A percentile compares a stretch with the other conserved stretches of the same genome.
These are phyloP conservation scores for Macadamia tetraphylla DNA, from an alignment of 164 flowering plant genomes.

Conservation along the genomic window DNA sequence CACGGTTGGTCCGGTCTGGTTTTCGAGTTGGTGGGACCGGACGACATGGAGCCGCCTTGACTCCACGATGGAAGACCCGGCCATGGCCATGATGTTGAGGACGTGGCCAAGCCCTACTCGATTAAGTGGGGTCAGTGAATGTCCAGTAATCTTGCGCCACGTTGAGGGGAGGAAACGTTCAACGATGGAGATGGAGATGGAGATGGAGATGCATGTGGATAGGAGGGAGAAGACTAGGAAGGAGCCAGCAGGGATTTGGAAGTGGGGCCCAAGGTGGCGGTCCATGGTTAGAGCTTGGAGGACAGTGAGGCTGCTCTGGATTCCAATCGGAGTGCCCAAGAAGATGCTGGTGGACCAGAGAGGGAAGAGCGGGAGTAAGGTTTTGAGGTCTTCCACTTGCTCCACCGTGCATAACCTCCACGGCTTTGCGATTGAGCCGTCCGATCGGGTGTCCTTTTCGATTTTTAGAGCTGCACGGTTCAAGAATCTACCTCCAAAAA, in stretches of 20 bases:
- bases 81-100: slow-evolving; percentile 43
- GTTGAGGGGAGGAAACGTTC: slow-evolving; percentile 47
- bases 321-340: slow-evolving; percentile 31
- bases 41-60: slow-evolving; percentile 30
- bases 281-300: slow-evolving; percentile 59
- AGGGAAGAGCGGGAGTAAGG: slow-evolving; percentile 38
- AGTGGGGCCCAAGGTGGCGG: slow-evolving; percentile 39
- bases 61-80: slow-evolving; percentile 43
- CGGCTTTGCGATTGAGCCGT: slow-evolving; percentile 25
- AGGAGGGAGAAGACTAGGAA: slow-evolving; percentile 33
- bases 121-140: slow-evolving; percentile 37
- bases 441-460: slow-evolving; percentile 23
- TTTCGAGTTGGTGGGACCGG: slow-evolving; percentile 16
- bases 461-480: slow-evolving; percentile 43
- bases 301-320: slow-evolving; percentile 30
- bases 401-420: slow-evolving; percentile 49
- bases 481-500: slow-evolving; percentile 35
- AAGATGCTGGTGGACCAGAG: slow-evolving; percentile 41
- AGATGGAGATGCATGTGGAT: slow-evolving; percentile 35
- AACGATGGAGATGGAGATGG: slow-evolving; percentile 29
- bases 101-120: slow-evolving; percentile 58
- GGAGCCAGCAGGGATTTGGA: slow-evolving; percentile 59
- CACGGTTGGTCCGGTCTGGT: slow-evolving; percentile 6
- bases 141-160: slow-evolving; percentile 29
- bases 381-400: slow-evolving; percentile 58